phyloP scores from a whole-genome alignment of 2,329 filamentous ascomycete species.

The Coniochaeta sp. region DNA sequence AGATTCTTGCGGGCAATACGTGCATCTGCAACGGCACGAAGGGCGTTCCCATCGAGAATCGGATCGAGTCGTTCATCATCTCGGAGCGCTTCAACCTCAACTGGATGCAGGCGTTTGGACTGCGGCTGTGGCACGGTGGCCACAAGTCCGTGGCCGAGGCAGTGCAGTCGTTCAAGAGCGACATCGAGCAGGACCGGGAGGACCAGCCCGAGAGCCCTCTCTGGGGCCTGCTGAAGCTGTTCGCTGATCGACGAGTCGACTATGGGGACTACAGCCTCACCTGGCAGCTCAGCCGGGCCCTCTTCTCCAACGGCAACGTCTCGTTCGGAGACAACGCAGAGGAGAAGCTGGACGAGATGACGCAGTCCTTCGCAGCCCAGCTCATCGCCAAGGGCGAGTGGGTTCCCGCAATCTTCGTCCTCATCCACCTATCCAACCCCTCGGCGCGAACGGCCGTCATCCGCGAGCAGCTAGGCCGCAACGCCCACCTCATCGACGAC shows the following conservation, averaged over 20 bases:
- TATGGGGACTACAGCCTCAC: slow-evolving; percentile 65
- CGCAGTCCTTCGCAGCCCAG: slow-evolving; percentile 56
- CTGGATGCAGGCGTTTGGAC: slow-evolving; percentile 89
- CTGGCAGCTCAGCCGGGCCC: slow-evolving; percentile 75
- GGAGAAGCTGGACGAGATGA: slow-evolving; percentile 58
- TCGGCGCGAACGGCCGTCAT: slow-evolving; percentile 58
- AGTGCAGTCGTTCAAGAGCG: slow-evolving; percentile 64
- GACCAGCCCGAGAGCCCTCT: slow-evolving; percentile 53
- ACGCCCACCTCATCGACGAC: slow-evolving; percentile 58
- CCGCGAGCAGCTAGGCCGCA: slow-evolving; percentile 66
- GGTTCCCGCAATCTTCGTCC: slow-evolving; percentile 66
- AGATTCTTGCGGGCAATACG: slow-evolving; percentile 82
- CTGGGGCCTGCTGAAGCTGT: slow-evolving; percentile 80
- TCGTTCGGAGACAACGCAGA: slow-evolving; percentile 45
- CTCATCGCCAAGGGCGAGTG: slow-evolving; percentile 58
- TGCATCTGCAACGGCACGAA: slow-evolving; percentile 73
- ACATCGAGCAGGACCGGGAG: slow-evolving; percentile 65
- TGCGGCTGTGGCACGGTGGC: slow-evolving; percentile 63
- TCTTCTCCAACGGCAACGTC: slow-evolving; percentile 43
- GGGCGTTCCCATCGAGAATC: slow-evolving; percentile 68
- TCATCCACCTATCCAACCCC: slow-evolving; percentile 64
- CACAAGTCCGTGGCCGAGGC: slow-evolving; percentile 55
- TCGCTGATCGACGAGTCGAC: slow-evolving; percentile 59
- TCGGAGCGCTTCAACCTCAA: slow-evolving; percentile 78
- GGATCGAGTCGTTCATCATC: slow-evolving; percentile 71